These are phyloP conservation scores for Chaetomiaceae sp. DNA, from an alignment of 2,329 filamentous ascomycete species.

Conservation along the genomic window DNA sequence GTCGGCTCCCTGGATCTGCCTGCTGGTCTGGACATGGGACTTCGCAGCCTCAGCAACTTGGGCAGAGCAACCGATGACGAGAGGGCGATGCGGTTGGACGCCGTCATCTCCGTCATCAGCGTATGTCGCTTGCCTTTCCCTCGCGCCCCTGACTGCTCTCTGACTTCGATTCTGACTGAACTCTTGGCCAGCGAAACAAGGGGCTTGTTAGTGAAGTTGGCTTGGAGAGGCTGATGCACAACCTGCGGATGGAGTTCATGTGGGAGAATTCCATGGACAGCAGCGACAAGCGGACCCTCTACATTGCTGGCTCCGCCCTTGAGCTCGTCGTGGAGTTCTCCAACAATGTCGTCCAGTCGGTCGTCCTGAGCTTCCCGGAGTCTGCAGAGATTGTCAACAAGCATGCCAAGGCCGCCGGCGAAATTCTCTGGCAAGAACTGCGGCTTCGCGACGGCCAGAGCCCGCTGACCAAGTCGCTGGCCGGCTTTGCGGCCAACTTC, in stretches of 20 bases:
- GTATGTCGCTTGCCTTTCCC: conserved; percentile 33
- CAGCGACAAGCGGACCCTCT: conserved; percentile 48
- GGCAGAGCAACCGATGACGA: conserved; percentile 42
- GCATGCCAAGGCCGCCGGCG: conserved; percentile 55
- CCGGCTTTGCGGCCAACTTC: conserved; percentile 65
- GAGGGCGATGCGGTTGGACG: conserved; percentile 47
- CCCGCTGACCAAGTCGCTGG: conserved; percentile 63
- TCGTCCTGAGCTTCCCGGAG: conserved; percentile 57
- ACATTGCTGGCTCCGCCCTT: conserved; percentile 57
- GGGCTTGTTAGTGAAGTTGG: conserved; percentile 68
- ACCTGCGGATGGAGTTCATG: conserved; percentile 59
- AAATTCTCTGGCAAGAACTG: conserved; percentile 61
- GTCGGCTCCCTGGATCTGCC: conserved; percentile 51
- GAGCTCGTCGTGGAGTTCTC: conserved; percentile 56
- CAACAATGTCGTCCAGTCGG: conserved; percentile 56
- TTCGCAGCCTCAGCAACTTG: conserved; percentile 30
- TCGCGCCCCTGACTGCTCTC: conserved; percentile 27
- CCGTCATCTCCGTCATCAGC: conserved; percentile 44
- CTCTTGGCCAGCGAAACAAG: conserved; percentile 33
- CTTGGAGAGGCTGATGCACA: conserved; percentile 62
- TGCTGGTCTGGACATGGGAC: conserved; percentile 43
- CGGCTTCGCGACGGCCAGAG: conserved; percentile 53
- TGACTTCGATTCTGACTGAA: too few species aligned
- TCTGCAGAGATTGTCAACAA: conserved; percentile 52
- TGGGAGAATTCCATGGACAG: conserved; percentile 49